These are phyloP conservation scores for Brassica rapa DNA, from an alignment of 345 rosid species.

Conservation along the genomic window DNA sequence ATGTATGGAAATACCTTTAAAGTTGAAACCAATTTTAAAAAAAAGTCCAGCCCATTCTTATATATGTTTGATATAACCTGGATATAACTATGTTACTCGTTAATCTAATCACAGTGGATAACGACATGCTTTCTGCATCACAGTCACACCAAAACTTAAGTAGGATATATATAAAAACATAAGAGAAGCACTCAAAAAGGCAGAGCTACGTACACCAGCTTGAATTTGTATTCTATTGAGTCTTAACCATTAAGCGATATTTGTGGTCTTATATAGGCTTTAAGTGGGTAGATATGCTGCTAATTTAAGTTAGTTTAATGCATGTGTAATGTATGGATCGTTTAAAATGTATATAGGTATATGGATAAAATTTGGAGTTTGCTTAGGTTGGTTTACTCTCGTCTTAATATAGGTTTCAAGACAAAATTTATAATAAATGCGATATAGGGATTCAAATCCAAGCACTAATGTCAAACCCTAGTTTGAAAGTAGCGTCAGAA, in stretches of 20 bases:
- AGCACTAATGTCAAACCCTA: conserved; percentile 32
- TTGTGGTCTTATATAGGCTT: neutral
- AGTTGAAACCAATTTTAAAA: neutral
- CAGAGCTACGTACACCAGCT: conserved; percentile 17
- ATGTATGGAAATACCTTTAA: neutral
- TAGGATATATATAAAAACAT: neutral
- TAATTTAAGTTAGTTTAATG: conserved; percentile 5
- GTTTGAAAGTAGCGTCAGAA: conserved; percentile 26
- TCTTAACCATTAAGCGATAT: conserved; percentile 21
- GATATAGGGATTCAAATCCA: conserved; percentile 28
- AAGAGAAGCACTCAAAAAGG: neutral
- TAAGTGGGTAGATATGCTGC: neutral
- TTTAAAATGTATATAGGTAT: neutral
- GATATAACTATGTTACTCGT: neutral
- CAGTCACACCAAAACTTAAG: neutral
- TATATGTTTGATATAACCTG: neutral
- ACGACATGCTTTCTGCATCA: neutral
- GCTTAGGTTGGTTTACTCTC: conserved; percentile 19
- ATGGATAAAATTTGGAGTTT: conserved; percentile 34
- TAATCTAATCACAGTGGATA: neutral
- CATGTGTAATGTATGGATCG: conserved; percentile 17
- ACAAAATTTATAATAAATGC: conserved; percentile 16
- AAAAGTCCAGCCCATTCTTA: neutral
- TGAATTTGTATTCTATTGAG: neutral
- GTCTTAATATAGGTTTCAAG: conserved; percentile 20